These are phyloP conservation scores for Citrullus mucosospermus DNA, from an alignment of 306 rosid species.

Conservation along the genomic window DNA sequence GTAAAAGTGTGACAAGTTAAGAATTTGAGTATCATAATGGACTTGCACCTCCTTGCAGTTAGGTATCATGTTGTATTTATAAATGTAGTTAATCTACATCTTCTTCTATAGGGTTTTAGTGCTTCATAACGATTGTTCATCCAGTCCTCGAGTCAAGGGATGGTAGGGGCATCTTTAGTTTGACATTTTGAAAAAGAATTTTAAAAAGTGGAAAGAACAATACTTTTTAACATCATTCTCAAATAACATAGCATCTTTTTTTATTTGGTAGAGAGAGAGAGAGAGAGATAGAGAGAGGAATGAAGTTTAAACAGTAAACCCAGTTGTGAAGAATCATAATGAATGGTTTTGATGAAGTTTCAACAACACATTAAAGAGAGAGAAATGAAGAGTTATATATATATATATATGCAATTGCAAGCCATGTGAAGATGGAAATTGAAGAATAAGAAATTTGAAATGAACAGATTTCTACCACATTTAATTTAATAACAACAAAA, in stretches of 20 bases:
- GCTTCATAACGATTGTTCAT: no score
- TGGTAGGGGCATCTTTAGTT: no score
- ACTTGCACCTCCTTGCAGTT: no score
- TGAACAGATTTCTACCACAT: background rate
- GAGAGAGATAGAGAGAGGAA: background rate
- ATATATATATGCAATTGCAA: background rate
- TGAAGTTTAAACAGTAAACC: background rate
- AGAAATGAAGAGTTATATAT: background rate
- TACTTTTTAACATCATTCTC: background rate
- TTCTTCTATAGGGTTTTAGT: no score
- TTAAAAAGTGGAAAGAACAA: background rate
- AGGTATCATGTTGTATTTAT: no score
- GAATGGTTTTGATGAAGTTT: background rate
- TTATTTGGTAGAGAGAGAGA: background rate
- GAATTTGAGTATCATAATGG: no score
- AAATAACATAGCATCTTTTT: background rate
- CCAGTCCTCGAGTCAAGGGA: no score
- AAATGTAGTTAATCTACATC: no score
- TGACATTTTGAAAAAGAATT: background rate
- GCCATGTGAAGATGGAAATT: background rate
- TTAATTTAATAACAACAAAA: slow-evolving; percentile 1
- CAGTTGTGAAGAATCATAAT: background rate
- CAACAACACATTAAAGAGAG: background rate
- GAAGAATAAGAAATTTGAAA: background rate
- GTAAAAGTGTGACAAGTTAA: no score